Conservation (phyloP, 176 grass and related monocot genomes). For the Zoysia pacifica region DNA sequence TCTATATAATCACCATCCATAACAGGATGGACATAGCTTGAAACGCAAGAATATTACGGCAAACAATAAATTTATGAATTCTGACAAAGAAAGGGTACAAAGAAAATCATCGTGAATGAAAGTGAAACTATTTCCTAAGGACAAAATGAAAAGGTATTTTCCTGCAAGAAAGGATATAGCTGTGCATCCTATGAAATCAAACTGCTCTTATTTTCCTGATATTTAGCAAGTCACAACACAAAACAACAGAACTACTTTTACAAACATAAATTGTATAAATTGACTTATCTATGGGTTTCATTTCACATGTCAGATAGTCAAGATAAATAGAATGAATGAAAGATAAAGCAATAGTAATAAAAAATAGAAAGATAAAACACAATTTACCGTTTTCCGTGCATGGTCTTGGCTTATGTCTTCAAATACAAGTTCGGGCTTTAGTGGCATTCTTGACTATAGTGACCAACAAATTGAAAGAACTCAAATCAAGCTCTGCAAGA, state of each 20-base stretch:
- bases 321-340: neutral
- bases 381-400: conserved; percentile 83
- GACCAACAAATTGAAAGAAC: neutral
- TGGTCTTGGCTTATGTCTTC: conserved; percentile 99
- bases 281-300: neutral
- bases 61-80: neutral
- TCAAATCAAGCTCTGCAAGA: conserved; percentile 24
- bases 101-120: neutral
- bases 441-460: conserved; percentile 75
- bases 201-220: neutral
- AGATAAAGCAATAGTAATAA: too few relatives aligned
- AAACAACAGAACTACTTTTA: conserved; percentile 12
- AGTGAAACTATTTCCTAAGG: neutral
- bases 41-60: neutral
- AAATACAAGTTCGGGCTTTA: conserved; percentile 87
- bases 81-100: neutral
- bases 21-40: neutral
- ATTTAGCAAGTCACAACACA: neutral
- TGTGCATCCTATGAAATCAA: neutral
- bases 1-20: conserved; percentile 25
- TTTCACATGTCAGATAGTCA: conserved; percentile 19
- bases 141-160: conserved; percentile 13
- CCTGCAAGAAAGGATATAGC: neutral
- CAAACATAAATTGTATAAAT: conserved; percentile 1
- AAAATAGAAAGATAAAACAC: neutral